Conservation (phyloP, 352 stramenopile genomes). For the Globisporangium solare region DNA sequence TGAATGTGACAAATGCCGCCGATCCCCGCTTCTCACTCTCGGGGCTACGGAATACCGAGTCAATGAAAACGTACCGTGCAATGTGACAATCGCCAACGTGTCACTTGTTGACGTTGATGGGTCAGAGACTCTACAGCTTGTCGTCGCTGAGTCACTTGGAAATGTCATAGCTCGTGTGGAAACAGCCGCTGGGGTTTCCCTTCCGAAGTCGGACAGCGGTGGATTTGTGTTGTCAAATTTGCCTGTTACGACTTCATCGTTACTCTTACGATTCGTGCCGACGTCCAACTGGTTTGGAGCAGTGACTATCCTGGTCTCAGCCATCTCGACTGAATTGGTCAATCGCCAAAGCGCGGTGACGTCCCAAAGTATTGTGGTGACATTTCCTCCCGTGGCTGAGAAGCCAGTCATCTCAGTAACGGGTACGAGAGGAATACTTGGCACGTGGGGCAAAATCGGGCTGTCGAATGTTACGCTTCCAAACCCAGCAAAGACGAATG, state of each 20-base stretch:
- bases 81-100: constrained; percentile 26
- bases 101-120: constrained; percentile 31
- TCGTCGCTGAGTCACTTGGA: constrained; percentile 22
- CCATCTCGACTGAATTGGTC: constrained; percentile 29
- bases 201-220: constrained; percentile 18
- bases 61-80: constrained; percentile 28
- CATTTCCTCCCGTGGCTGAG: constrained; percentile 35
- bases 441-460: constrained; percentile 28
- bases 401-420: constrained; percentile 29
- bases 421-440: constrained; percentile 28
- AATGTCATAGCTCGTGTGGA: constrained; percentile 20
- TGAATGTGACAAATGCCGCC: constrained; percentile 27
- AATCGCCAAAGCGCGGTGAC: constrained; percentile 19
- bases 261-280: constrained; percentile 25
- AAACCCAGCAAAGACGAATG: constrained; percentile 27
- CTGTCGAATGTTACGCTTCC: constrained; percentile 27
- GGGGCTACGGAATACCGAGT: constrained; percentile 17
- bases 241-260: constrained; percentile 8
- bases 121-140: constrained; percentile 34
- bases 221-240: constrained; percentile 25
- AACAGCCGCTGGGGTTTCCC: constrained; percentile 14
- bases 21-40: constrained; percentile 28
- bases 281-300: constrained; percentile 30
- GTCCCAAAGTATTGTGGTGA: constrained; percentile 17
- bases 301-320: constrained; percentile 24